Evolutionary conservation across 371 early-diverging fungal species (phyloP), one percentile per base, ranked within the genome.

Genomic region (Rhizopus stolonifer): DNA sequence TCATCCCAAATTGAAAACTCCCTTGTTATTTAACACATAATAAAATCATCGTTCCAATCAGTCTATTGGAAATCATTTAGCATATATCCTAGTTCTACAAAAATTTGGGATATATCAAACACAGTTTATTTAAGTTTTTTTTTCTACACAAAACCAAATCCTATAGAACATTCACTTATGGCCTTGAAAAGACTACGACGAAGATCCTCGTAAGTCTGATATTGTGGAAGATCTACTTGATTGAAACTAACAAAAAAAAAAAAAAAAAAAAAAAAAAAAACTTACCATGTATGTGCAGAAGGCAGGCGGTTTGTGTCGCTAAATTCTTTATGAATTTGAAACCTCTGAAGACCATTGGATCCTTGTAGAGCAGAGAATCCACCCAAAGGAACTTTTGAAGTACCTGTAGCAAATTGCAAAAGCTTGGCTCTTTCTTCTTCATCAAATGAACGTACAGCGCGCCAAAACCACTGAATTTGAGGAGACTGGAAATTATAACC

Each of bases 381-480:
- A 70, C 94, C 98, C 18, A 99, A 72, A 3, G 99, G 99, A 18
- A 99, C 94, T 64, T 96, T 97, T 31, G 94, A 93, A 0, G 99
- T 99, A 17, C 99, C 99, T 0, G 99, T 99, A 18, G 90, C 91
- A 81, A 98, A 99, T 69, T 99, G 99, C 47, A 99, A 77, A 47
- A 99, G 72, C 70, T 97, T 97, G 25, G 99, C 98, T 2, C 95
- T 79, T 69, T 99, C 95, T 70, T 96, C 97, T 69, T 95, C 94
- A 58, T 90, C 89, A 69, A 98, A 96, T 55, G 91, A 89, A 10
- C 98, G 85, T 10, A 99, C 98, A 0, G 94, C 96, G 25, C 97
- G 81, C 99, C 99, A 99, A 82, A 99, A 99, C 97, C 98, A 96
- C 71, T 95, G 94, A 47, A 99, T 87, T 62, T 94, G 96, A 22